These are phyloP conservation scores for Rhazya stricta DNA, from an alignment of 257 asterid species.

Conservation along the genomic window DNA sequence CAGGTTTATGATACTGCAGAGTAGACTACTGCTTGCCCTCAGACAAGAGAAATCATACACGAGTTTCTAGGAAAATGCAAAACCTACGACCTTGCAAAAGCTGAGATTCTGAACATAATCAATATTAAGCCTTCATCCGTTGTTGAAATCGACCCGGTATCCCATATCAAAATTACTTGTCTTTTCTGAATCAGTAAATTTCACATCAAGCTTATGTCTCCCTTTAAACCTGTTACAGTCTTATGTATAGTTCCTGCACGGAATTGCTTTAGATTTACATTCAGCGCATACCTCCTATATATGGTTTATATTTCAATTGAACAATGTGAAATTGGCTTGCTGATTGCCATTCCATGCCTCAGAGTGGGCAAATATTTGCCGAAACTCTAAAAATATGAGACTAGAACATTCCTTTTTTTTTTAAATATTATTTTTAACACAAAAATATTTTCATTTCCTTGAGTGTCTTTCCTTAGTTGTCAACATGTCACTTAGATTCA, in stretches of 20 bases:
- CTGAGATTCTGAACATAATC: conserved; percentile 64
- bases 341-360: neutral
- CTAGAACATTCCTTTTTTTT: too few species aligned
- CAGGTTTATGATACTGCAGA: conserved; percentile 78
- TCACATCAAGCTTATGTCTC: neutral
- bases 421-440: neutral
- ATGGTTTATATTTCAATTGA: neutral
- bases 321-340: neutral
- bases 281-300: neutral
- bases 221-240: neutral
- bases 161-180: neutral
- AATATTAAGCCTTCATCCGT: conserved; percentile 57
- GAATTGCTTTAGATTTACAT: neutral
- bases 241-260: neutral
- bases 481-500: neutral
- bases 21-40: conserved; percentile 53
- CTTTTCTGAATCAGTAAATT: conserved; percentile 2
- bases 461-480: neutral
- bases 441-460: neutral
- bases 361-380: neutral
- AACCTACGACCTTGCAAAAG: conserved; percentile 49
- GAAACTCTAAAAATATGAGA: neutral
- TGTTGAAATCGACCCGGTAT: conserved; percentile 62
- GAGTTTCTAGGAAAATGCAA: conserved; percentile 44
- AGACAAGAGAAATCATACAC: conserved; percentile 41